Base-by-base conservation (phyloP, 768 basidiomycete species). In the Tylopilus sp. region DNA sequence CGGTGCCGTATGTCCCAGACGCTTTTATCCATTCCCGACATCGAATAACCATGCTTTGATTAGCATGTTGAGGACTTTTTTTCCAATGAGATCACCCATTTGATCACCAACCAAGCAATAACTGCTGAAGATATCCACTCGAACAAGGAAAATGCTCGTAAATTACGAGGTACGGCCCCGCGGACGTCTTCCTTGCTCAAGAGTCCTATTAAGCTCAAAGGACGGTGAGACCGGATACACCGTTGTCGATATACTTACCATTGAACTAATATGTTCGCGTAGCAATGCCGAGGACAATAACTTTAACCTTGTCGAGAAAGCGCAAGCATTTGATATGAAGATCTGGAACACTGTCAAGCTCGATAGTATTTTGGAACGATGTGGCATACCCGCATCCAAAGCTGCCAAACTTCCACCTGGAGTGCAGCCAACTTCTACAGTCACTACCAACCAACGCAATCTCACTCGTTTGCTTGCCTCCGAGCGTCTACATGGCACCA, bases 11-110 rank as follows among this genome's bases (percentile, higher is more conserved):
- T 61, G 91, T 80, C 40, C n/a, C 15, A 38, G 20, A 22, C 25
- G n/a, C 26, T 25, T 44, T 46, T 23, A 28, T 41, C 20, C 49
- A 25, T 44, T 48, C 22, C 44, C 11, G 20, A 46, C 26, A 43
- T 38, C 30, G 30, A 53, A 52, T 44, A 22, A 47, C 46, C 45
- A 40, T n/a, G 15, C 38, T 44, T 40, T 45, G 18, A 52, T 31
- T 62, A 98, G 97, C 76, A 75, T 50, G 80, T 92, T 50, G 91
- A 95, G 44, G 80, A 84, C 54, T 97, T 97, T 76, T 95, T 98
- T 69, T 91, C 88, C 26, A 83, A 78, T 43, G 78, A 82, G 43
- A 82, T 95, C 22, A 94, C 93, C 0, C 95, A 98, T 71, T 77
- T 98, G 56, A 85, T 95, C 64, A 89, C 88, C 47, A 79, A 87